Conservation (phyloP, 768 basidiomycete genomes). For the Arthromyces matolae region DNA sequence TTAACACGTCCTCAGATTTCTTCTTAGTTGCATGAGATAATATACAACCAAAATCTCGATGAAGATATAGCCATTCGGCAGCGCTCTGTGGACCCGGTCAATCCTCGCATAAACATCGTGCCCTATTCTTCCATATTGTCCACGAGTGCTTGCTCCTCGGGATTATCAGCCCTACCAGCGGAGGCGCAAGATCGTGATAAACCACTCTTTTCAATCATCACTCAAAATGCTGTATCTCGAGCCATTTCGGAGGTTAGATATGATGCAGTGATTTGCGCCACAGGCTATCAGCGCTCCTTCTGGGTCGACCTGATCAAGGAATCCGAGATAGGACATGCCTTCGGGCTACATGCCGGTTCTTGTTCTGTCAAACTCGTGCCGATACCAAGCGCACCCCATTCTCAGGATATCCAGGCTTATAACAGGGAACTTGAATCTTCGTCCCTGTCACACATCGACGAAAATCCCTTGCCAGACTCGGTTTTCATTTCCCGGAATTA, state of each 20-base stretch:
- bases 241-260: conserved; percentile 32
- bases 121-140: conserved; percentile 35
- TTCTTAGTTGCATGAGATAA: conserved; percentile 43
- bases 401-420: conserved; percentile 8
- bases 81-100: conserved; percentile 8
- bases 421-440: conserved; percentile 14
- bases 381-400: conserved; percentile 4
- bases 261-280: conserved; percentile 49
- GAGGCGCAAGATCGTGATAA: not conserved
- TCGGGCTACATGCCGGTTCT: conserved; percentile 27
- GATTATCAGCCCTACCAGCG: not conserved
- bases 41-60: conserved; percentile 49
- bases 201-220: conserved; percentile 19
- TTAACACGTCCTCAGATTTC: not conserved
- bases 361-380: conserved; percentile 25
- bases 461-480: conserved; percentile 15
- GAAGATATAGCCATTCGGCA: conserved; percentile 36
- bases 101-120: conserved; percentile 34
- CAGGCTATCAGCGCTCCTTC: conserved; percentile 48
- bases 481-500: conserved; percentile 40
- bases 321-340: conserved; percentile 36
- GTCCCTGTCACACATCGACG: conserved; percentile 11
- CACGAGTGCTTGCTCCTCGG: conserved; percentile 16
- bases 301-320: conserved; percentile 41
- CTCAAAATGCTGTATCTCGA: conserved; percentile 36